Conservation (phyloP, 257 asterid genomes). For the Gentiana straminea region DNA sequence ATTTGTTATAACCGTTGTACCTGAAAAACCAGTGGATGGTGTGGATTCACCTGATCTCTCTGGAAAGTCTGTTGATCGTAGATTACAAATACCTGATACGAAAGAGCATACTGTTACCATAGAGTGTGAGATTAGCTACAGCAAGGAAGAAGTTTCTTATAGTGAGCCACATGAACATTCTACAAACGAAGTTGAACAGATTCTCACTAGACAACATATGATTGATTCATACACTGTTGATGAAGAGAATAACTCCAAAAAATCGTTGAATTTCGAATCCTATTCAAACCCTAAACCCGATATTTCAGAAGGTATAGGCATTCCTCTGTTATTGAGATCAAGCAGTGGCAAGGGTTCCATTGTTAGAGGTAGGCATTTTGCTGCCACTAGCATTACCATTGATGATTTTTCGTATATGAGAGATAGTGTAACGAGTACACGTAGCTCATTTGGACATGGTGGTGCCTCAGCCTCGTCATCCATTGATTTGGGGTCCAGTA, state of each 20-base stretch:
- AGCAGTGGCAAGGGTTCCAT: conserved; percentile 43
- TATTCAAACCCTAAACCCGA: conserved; percentile 28
- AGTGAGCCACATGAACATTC: conserved; percentile 17
- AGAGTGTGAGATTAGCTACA: conserved; percentile 19
- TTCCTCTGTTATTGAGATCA: conserved; percentile 58
- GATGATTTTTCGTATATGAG: conserved; percentile 71
- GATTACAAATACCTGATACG: conserved; percentile 21
- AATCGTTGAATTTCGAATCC: conserved; percentile 14
- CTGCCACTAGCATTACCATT: conserved; percentile 58
- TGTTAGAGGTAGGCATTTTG: conserved; percentile 63
- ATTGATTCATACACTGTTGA: conserved; percentile 7
- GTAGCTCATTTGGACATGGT: conserved; percentile 70
- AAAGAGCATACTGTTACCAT: conserved; percentile 20
- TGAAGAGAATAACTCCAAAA: conserved; percentile 15
- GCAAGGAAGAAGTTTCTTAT: conserved; percentile 17
- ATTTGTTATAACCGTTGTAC: conserved; percentile 16
- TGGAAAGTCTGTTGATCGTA: conserved; percentile 13
- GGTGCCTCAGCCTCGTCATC: conserved; percentile 76
- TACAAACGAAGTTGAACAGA: conserved; percentile 25
- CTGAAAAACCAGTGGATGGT: conserved; percentile 10
- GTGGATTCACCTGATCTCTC: conserved; percentile 20
- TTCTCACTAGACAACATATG: conserved; percentile 18
- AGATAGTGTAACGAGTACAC: conserved; percentile 58
- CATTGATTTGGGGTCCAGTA: conserved; percentile 58
- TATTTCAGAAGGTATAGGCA: conserved; percentile 59